Percentiles rank a stretch among this genome's conserved stretches.
Conservation (phyloP, 495 filamentous ascomycete species). For the Penicillium fimorum region DNA sequence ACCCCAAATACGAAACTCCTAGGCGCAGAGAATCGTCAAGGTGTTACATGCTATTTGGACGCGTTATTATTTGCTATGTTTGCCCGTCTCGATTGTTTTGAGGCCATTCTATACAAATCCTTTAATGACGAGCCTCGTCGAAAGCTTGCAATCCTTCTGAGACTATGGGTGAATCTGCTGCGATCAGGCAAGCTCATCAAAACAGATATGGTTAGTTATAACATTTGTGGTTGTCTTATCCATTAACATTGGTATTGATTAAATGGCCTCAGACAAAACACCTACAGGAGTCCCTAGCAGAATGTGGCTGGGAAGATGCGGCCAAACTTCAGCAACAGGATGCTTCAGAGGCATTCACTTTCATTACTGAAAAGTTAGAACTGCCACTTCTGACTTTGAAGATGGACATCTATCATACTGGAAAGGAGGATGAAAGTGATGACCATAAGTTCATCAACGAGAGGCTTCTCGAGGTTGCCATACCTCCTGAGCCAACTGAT, state of each 20-base stretch:
- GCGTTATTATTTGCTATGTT: slow-evolving; percentile 97
- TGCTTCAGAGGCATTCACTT: slow-evolving; percentile 90
- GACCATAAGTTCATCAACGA: slow-evolving; percentile 96
- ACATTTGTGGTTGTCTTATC: not conserved
- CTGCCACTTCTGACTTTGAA: slow-evolving; percentile 87
- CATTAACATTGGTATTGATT: slow-evolving; percentile 24
- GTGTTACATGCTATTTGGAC: slow-evolving; percentile 90
- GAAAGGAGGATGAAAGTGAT: slow-evolving; percentile 73
- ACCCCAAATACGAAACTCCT: slow-evolving; percentile 67
- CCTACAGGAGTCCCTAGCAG: slow-evolving; percentile 77
- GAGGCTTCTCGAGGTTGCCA: slow-evolving; percentile 83
- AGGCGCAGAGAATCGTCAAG: slow-evolving; percentile 82
- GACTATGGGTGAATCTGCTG: slow-evolving; percentile 92
- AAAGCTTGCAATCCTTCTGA: slow-evolving; percentile 68
- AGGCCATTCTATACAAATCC: slow-evolving; percentile 77
- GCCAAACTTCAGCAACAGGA: slow-evolving; percentile 78
- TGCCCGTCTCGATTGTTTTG: slow-evolving; percentile 81
- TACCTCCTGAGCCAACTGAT: slow-evolving; percentile 61
- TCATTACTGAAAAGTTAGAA: slow-evolving; percentile 85
- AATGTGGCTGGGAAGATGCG: slow-evolving; percentile 90
- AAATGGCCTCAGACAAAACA: slow-evolving; percentile 63
- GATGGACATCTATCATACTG: slow-evolving; percentile 91
- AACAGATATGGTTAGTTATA: slow-evolving; percentile 71
- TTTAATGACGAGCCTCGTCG: slow-evolving; percentile 65
- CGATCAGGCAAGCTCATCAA: slow-evolving; percentile 81